Percentiles rank a stretch among this genome's conserved stretches.
phyloP scores from a whole-genome alignment of 2,329 filamentous ascomycete genomes.

The Tolypocladium ovalisporum region DNA sequence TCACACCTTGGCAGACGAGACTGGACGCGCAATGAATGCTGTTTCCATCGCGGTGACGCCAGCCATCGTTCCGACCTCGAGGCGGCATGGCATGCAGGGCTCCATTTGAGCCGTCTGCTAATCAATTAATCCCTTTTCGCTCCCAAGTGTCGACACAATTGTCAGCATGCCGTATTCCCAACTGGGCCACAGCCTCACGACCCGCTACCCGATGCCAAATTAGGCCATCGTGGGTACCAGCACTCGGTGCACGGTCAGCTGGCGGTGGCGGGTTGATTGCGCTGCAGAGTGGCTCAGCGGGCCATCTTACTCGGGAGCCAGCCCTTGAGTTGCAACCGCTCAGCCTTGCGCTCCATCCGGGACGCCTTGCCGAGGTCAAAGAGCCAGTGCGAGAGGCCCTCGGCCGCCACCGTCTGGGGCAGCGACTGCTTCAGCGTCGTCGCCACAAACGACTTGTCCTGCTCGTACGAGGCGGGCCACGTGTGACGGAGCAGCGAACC shows the following conservation, averaged over 20 bases:
- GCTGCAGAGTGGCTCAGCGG: not conserved
- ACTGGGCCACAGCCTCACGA: not conserved
- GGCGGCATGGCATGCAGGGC: not conserved
- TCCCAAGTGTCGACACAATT: not conserved
- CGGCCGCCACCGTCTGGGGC: slow-evolving; percentile 23
- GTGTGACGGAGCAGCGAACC: slow-evolving; percentile 25
- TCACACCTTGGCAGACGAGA: not conserved
- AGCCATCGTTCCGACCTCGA: not conserved
- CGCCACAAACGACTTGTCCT: slow-evolving; percentile 22
- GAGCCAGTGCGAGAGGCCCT: slow-evolving; percentile 33
- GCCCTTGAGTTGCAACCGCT: slow-evolving; percentile 9
- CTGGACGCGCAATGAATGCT: not conserved
- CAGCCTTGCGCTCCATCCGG: slow-evolving; percentile 4
- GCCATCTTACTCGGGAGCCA: slow-evolving; percentile 14
- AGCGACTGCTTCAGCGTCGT: slow-evolving; percentile 26
- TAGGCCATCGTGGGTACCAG: not conserved
- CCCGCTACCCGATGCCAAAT: not conserved
- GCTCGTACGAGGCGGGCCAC: slow-evolving; percentile 27
- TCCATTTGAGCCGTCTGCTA: not conserved
- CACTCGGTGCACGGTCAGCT: not conserved
- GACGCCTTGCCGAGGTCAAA: slow-evolving; percentile 10
- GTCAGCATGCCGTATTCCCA: not conserved
- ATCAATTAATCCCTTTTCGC: not conserved
- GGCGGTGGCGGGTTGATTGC: not conserved
- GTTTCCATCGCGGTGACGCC: not conserved